Evolutionary conservation across 768 basidiomycete genomes (phyloP).

Genomic region (Xerocomellus chrysenteron): DNA sequence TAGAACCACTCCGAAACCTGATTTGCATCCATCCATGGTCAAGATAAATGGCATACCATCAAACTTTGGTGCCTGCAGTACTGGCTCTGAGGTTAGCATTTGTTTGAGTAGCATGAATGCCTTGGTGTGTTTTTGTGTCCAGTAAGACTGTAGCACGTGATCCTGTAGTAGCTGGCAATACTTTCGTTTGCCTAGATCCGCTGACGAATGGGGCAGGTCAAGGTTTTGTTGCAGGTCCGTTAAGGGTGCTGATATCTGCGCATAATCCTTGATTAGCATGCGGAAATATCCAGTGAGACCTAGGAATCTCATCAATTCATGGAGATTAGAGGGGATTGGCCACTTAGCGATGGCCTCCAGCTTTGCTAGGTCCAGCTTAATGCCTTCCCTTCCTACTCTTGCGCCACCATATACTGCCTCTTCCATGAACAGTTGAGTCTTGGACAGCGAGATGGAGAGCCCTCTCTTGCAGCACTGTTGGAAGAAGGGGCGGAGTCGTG

Average conservation of each 20-base stretch:
- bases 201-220: neutral
- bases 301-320: no score
- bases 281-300: neutral
- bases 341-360: slow-evolving; percentile 5
- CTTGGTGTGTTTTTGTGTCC: slow-evolving; percentile 21
- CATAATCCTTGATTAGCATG: slow-evolving; percentile 13
- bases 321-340: neutral
- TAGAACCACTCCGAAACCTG: slow-evolving; percentile 34
- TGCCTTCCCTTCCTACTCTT: neutral
- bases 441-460: neutral
- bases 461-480: no score
- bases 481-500: no score
- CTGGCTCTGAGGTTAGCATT: slow-evolving; percentile 15
- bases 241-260: neutral
- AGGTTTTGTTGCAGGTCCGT: neutral
- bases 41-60: slow-evolving; percentile 38
- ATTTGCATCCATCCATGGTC: slow-evolving; percentile 35
- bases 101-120: slow-evolving; percentile 33
- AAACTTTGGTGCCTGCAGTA: slow-evolving; percentile 20
- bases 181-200: neutral
- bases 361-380: neutral
- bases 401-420: neutral
- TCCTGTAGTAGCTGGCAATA: neutral
- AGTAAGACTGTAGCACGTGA: neutral
- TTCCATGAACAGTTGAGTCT: slow-evolving; percentile 6